phyloP scores from a whole-genome alignment of 2,329 filamentous ascomycete genomes.

The Microdochium paspali region DNA sequence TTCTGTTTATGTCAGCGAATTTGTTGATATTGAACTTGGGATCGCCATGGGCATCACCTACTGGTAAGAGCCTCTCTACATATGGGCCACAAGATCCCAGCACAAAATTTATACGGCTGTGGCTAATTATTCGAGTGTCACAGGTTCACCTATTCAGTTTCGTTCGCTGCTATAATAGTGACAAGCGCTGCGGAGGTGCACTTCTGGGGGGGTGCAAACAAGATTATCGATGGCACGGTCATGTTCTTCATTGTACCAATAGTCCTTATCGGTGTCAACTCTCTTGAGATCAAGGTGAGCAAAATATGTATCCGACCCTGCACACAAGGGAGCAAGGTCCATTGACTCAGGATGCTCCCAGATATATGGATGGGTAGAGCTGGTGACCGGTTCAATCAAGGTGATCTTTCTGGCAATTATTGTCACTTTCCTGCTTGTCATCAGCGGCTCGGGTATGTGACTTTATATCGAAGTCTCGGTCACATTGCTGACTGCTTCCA shows the following conservation, averaged over 20 bases:
- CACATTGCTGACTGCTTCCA: not conserved
- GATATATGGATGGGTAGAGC: constrained; percentile 19
- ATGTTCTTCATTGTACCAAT: constrained; percentile 15
- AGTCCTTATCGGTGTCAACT: constrained; percentile 11
- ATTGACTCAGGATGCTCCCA: constrained; percentile 1
- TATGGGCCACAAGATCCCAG: not conserved
- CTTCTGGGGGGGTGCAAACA: constrained; percentile 10
- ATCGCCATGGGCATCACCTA: constrained; percentile 20
- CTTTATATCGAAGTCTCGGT: not conserved
- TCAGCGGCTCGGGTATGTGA: constrained; percentile 6
- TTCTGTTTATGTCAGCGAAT: constrained; percentile 19
- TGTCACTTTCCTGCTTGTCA: constrained; percentile 10
- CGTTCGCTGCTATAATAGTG: constrained; percentile 15
- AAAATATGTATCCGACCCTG: not conserved
- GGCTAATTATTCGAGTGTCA: constrained; percentile 1
- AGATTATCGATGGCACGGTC: constrained; percentile 7
- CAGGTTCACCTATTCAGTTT: constrained; percentile 18
- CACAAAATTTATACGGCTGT: not conserved
- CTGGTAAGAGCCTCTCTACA: constrained; percentile 12
- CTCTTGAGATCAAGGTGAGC: constrained; percentile 14
- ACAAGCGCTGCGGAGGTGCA: constrained; percentile 13
- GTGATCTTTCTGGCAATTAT: constrained; percentile 14
- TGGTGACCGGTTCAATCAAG: constrained; percentile 14
- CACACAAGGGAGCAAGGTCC: not conserved
- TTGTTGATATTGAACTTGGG: constrained; percentile 21